These are phyloP conservation scores for Cladorrhinum sp. DNA, from an alignment of 2,329 filamentous ascomycete genomes.

Conservation along the genomic window DNA sequence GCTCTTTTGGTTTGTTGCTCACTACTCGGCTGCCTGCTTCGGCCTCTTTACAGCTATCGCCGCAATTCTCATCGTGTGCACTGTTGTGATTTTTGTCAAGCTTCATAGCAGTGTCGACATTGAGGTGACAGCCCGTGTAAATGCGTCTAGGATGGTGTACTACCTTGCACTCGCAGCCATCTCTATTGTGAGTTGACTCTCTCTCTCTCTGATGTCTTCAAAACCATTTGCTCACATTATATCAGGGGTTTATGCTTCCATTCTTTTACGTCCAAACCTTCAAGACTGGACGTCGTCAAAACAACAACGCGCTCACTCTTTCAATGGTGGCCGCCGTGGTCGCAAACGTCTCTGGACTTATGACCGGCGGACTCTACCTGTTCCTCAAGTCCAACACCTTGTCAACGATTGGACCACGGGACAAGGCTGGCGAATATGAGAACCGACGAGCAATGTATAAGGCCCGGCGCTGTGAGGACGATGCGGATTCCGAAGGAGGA, in stretches of 20 bases:
- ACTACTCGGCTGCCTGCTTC: constrained; percentile 58
- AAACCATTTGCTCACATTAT: constrained; percentile 12
- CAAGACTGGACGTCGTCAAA: constrained; percentile 34
- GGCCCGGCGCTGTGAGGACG: constrained; percentile 31
- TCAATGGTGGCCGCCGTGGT: constrained; percentile 64
- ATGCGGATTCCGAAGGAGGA: constrained; percentile 23
- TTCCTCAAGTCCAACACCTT: constrained; percentile 63
- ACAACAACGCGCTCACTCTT: constrained; percentile 45
- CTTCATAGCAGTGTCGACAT: constrained; percentile 54
- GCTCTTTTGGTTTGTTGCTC: constrained; percentile 64
- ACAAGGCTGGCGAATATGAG: constrained; percentile 46
- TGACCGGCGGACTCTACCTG: constrained; percentile 63
- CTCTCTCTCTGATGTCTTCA: background rate
- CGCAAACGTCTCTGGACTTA: constrained; percentile 62
- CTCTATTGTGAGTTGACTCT: constrained; percentile 49
- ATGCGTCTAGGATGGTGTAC: constrained; percentile 68
- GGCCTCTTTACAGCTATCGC: constrained; percentile 50
- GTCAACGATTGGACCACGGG: constrained; percentile 50
- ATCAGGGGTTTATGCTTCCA: constrained; percentile 56
- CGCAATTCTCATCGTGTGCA: constrained; percentile 48
- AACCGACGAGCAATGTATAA: constrained; percentile 43
- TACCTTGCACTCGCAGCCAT: constrained; percentile 57
- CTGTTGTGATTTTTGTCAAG: constrained; percentile 54
- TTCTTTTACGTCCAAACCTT: constrained; percentile 61
- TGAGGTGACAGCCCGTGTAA: constrained; percentile 57